Conservation (phyloP, 768 basidiomycete genomes). For the Saitozyma podzolica region DNA sequence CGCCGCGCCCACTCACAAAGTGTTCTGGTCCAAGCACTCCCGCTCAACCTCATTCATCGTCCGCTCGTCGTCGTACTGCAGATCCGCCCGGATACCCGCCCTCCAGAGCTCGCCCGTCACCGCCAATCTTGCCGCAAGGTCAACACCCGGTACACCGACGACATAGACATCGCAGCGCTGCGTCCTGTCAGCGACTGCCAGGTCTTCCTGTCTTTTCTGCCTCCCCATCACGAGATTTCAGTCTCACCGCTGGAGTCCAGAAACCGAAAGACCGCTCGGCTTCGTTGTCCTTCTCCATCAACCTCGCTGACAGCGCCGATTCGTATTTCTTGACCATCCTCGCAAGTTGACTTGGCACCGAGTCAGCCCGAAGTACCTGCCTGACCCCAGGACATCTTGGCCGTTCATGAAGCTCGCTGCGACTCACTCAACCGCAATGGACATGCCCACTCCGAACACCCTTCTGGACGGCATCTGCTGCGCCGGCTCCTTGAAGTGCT, state of each 20-base stretch:
- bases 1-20: slow-evolving; percentile 31
- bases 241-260: slow-evolving; percentile 45
- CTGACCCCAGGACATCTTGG: background rate
- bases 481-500: slow-evolving; percentile 46
- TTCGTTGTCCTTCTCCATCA: slow-evolving; percentile 44
- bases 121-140: slow-evolving; percentile 33
- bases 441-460: slow-evolving; percentile 48
- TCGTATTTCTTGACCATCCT: slow-evolving; percentile 42
- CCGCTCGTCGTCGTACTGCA: slow-evolving; percentile 51
- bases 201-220: no score
- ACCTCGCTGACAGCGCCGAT: slow-evolving; percentile 28
- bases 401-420: background rate
- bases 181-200: background rate
- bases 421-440: slow-evolving; percentile 48
- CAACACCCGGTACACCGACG: slow-evolving; percentile 35
- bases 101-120: slow-evolving; percentile 49
- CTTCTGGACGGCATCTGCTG: slow-evolving; percentile 29
- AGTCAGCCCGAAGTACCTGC: background rate
- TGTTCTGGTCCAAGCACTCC: slow-evolving; percentile 49
- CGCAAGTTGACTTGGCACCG: slow-evolving; percentile 35
- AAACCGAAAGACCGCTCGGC: slow-evolving; percentile 46
- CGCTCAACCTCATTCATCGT: slow-evolving; percentile 39
- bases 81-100: slow-evolving; percentile 47
- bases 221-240: background rate
- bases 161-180: slow-evolving; percentile 51